phyloP scores from a whole-genome alignment of 2,329 filamentous ascomycete genomes.

The Pseudonectria buxi region DNA sequence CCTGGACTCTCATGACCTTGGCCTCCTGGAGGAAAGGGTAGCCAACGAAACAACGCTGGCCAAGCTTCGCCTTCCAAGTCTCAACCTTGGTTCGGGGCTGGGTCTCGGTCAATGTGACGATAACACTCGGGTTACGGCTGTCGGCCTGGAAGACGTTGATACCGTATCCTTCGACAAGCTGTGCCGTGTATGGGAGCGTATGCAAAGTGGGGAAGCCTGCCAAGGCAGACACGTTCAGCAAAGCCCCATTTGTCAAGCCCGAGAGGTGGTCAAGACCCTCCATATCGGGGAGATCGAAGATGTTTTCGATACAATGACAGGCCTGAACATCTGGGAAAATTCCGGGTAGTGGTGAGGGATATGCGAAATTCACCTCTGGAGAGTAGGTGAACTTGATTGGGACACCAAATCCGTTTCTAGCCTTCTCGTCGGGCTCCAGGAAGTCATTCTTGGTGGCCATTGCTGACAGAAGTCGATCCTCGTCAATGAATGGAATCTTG shows the following conservation, averaged over 20 bases:
- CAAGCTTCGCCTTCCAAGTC: slow-evolving; percentile 70
- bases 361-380: slow-evolving; percentile 67
- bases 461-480: slow-evolving; percentile 73
- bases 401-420: slow-evolving; percentile 84
- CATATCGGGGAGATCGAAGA: slow-evolving; percentile 88
- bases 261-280: slow-evolving; percentile 82
- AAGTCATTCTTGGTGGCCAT: slow-evolving; percentile 79
- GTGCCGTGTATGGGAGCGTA: slow-evolving; percentile 74
- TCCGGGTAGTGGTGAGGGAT: slow-evolving; percentile 80
- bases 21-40: slow-evolving; percentile 96
- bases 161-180: slow-evolving; percentile 65
- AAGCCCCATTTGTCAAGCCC: slow-evolving; percentile 76
- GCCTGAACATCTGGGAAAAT: slow-evolving; percentile 83
- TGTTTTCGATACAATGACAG: slow-evolving; percentile 91
- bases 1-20: slow-evolving; percentile 79
- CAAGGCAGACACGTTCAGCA: slow-evolving; percentile 74
- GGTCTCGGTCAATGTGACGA: slow-evolving; percentile 73
- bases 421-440: slow-evolving; percentile 70
- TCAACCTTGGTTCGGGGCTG: slow-evolving; percentile 65
- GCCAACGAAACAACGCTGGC: slow-evolving; percentile 80
- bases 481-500: slow-evolving; percentile 98
- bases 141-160: slow-evolving; percentile 95
- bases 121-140: slow-evolving; percentile 93
- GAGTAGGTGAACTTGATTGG: slow-evolving; percentile 90
- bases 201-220: slow-evolving; percentile 91